Conservation (phyloP, 2,329 filamentous ascomycete genomes). For the Huntiella omanensis region DNA sequence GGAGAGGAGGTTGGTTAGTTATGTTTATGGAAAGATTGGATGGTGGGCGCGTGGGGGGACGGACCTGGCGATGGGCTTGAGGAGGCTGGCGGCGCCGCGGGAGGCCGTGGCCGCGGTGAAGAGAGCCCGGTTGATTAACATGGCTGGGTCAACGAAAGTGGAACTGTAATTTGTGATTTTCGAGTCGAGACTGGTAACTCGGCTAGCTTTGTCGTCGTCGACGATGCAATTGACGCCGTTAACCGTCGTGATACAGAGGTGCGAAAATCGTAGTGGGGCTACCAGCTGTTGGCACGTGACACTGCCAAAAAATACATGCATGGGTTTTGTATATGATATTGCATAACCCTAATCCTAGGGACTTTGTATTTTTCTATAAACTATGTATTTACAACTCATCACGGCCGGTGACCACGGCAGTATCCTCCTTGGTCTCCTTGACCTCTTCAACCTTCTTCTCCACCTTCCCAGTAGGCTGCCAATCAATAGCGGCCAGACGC, state of each 20-base stretch:
- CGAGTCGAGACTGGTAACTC: no score
- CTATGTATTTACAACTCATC: slow-evolving; percentile 41
- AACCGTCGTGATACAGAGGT: background rate
- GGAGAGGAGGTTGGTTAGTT: background rate
- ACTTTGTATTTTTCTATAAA: background rate
- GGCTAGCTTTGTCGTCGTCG: no score
- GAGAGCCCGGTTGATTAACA: background rate
- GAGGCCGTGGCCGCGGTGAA: background rate
- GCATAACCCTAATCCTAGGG: background rate
- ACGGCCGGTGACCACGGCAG: slow-evolving; percentile 53
- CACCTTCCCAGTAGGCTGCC: slow-evolving; percentile 45
- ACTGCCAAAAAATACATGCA: background rate
- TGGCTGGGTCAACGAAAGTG: no score
- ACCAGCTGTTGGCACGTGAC: slow-evolving; percentile 2
- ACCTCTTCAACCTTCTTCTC: slow-evolving; percentile 19
- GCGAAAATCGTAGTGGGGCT: slow-evolving; percentile 10
- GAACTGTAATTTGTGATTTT: no score
- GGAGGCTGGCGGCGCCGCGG: background rate
- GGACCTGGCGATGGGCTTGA: slow-evolving; percentile 8
- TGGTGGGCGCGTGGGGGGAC: background rate
- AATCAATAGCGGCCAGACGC: slow-evolving; percentile 75
- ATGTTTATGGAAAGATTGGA: background rate
- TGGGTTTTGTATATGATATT: background rate
- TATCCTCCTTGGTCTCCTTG: slow-evolving; percentile 18
- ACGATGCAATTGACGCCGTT: no score